Evolutionary conservation across 192 early-diverging fungal genomes (phyloP).

Genomic region (Gaertneriomyces sp.): DNA sequence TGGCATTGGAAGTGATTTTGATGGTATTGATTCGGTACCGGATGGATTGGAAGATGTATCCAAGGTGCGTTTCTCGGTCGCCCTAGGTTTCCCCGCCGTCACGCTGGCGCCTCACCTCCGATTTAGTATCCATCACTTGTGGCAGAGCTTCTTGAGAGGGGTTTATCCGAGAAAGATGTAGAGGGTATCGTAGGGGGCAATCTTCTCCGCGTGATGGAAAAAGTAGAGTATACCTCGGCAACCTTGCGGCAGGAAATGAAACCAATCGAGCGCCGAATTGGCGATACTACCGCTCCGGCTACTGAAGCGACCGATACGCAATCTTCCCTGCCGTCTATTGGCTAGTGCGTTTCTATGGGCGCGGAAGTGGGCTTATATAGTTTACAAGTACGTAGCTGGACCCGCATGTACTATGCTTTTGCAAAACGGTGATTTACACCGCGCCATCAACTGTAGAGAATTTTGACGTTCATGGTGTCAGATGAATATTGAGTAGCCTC

Average conservation of each 20-base stretch:
- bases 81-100: neutral
- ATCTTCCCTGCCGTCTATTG: too few species aligned
- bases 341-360: too few species aligned
- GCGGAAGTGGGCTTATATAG: too few species aligned
- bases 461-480: too few species aligned
- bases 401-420: too few species aligned
- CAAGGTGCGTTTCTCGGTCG: conserved; percentile 26
- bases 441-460: too few species aligned
- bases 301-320: neutral
- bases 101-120: neutral
- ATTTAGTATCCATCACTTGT: conserved; percentile 42
- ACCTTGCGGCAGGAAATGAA: conserved; percentile 3
- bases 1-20: conserved; percentile 65
- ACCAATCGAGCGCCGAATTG: conserved; percentile 3
- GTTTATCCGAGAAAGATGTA: conserved; percentile 39
- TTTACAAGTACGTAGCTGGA: too few species aligned
- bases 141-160: conserved; percentile 37
- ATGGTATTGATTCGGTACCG: conserved; percentile 52
- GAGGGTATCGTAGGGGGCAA: conserved; percentile 42
- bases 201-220: conserved; percentile 37
- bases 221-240: conserved; percentile 29
- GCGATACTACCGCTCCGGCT: neutral
- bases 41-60: conserved; percentile 58
- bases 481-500: too few species aligned
- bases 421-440: too few species aligned